Evolutionary conservation across 805 yeast genomes (phyloP).

Genomic region (Kuraishia capsulata): DNA sequence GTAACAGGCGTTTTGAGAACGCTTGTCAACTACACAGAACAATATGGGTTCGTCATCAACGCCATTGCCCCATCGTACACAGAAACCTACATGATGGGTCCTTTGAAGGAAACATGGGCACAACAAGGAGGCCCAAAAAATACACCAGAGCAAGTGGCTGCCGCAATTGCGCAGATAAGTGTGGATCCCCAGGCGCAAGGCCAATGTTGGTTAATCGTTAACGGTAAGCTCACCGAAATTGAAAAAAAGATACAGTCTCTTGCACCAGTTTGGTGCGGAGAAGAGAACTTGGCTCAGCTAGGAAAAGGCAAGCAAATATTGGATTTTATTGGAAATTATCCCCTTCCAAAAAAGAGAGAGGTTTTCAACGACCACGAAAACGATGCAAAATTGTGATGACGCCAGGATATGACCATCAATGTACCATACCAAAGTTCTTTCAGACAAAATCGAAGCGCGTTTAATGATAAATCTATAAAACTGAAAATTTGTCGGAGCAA

Average conservation of each 20-base stretch:
- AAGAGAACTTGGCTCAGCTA: background rate
- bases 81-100: background rate
- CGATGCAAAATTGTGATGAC: too few relatives aligned
- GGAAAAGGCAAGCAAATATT: background rate
- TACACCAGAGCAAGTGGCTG: background rate
- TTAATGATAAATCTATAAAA: too few relatives aligned
- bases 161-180: background rate
- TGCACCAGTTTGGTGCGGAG: background rate
- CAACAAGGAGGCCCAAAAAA: background rate
- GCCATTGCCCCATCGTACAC: background rate
- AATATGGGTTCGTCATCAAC: background rate
- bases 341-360: background rate
- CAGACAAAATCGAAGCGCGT: too few relatives aligned
- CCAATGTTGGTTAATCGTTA: background rate
- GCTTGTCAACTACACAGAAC: background rate
- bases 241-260: background rate
- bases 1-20: background rate
- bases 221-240: background rate
- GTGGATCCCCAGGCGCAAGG: background rate
- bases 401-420: too few relatives aligned
- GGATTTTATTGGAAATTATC: background rate
- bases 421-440: too few relatives aligned
- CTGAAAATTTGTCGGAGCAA: background rate
- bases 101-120: background rate
- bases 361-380: too few relatives aligned